Base-by-base conservation (phyloP, 129 eudicot genomes). In the Tagetes erecta region DNA sequence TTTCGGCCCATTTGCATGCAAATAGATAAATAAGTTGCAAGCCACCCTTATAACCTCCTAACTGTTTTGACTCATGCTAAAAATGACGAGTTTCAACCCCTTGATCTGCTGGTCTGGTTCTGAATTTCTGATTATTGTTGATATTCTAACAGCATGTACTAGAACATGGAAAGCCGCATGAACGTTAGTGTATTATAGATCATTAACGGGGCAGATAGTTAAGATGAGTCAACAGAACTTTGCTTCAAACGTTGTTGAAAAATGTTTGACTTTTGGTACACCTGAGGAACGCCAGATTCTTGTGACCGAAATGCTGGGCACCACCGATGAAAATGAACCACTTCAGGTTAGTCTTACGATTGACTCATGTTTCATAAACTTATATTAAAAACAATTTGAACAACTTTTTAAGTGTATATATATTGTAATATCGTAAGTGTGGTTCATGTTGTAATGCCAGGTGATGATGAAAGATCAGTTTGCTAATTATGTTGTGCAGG, bases 221-320 rank as follows among this genome's bases (percentile, higher is more conserved):
- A 91, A 86, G 69, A 93, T 93, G 97, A 86, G 97, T 76, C 98
- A 90, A 85, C 97, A 93, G 82, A 90, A 90, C 0, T 20, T 20
- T 20, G 27, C 27, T 20, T 20, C 27, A 20, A 20, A 20, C 27
- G 27, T 20, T 20, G 90, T 93, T 14, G 97, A 93, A 80, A 93
- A 93, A 76, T 93, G 98, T 80, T 74, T 93, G 82, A 83, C 91
- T 59, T 93, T 90, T 80, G 96, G 98, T 3, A 84, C 84, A 56
- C 89, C 89, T 3, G 86, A 84, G 46, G 96, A 93, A 73, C 91
- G 96, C 47, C 87, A 86, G 76, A 56, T 58, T 42, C 77, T 93
- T 60, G 97, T 93, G 72, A 86, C 88, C 31, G 98, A 93, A 87
- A 93, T 93, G 89, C 89, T 93, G 68, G 98, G 27, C 27, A 20